These are phyloP conservation scores for Styphnolobium japonicum DNA, from an alignment of 306 rosid genomes.

Conservation along the genomic window DNA sequence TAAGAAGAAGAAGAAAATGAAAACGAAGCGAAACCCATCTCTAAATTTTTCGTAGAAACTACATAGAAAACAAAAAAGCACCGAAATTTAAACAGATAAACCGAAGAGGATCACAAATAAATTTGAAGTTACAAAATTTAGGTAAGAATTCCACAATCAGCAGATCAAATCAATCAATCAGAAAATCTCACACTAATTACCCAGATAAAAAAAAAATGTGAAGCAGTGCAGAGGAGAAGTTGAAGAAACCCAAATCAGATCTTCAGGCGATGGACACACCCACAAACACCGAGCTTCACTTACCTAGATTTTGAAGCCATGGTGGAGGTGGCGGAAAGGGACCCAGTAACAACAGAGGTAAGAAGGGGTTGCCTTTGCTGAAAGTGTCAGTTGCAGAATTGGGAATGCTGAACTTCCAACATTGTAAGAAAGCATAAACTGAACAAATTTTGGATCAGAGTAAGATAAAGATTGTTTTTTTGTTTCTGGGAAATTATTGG, in stretches of 20 bases:
- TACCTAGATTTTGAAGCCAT: slow-evolving; percentile 89
- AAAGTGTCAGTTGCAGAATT: slow-evolving; percentile 25
- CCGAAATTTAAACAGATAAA: not conserved
- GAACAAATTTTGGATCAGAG: slow-evolving; percentile 38
- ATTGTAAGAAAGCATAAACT: slow-evolving; percentile 41
- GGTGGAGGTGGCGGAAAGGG: slow-evolving; percentile 18
- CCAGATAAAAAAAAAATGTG: not conserved
- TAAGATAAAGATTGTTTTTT: not conserved
- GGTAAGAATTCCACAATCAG: not conserved
- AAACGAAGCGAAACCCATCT: slow-evolving; percentile 18
- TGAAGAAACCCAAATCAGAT: slow-evolving; percentile 48
- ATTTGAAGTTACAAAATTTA: not conserved
- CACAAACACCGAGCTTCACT: slow-evolving; percentile 10
- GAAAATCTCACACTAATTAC: slow-evolving; percentile 9
- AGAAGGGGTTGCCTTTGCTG: not conserved
- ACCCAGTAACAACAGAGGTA: not conserved
- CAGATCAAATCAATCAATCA: slow-evolving; percentile 47
- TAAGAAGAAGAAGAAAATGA: not conserved
- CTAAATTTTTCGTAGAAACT: not conserved
- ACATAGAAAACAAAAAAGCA: not conserved
- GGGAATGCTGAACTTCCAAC: slow-evolving; percentile 45
- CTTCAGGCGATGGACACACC: slow-evolving; percentile 21
- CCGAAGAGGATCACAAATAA: not conserved
- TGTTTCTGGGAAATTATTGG: not conserved
- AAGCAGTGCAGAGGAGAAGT: not conserved